Evolutionary conservation across 2,329 filamentous ascomycete genomes (phyloP).

Genomic region (Hypoxylon sp.): DNA sequence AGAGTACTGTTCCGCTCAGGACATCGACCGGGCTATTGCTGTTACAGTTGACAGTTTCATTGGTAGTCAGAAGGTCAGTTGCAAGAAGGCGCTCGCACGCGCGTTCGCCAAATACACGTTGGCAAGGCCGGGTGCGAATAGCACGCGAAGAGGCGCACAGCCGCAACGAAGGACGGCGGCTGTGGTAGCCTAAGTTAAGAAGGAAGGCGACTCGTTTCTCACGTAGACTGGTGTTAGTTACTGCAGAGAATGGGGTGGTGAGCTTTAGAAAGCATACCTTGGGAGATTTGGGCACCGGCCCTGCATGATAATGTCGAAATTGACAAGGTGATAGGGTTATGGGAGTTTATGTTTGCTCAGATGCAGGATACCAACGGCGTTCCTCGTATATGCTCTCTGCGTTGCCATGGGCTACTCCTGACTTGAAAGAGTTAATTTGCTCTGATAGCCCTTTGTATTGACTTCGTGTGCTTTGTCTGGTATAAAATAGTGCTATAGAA

Average conservation of each 20-base stretch:
- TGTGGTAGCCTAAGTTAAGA: slow-evolving; percentile 39
- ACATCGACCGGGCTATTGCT: slow-evolving; percentile 97
- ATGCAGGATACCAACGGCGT: background rate
- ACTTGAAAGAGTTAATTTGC: background rate
- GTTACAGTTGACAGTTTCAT: slow-evolving; percentile 98
- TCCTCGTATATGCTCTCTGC: background rate
- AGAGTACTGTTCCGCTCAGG: slow-evolving; percentile 89
- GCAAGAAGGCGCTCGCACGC: slow-evolving; percentile 93
- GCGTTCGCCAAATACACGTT: slow-evolving; percentile 96
- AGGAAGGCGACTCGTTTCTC: background rate
- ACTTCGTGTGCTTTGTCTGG: background rate
- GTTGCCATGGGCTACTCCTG: background rate
- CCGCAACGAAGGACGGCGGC: slow-evolving; percentile 46
- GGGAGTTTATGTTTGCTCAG: slow-evolving; percentile 5
- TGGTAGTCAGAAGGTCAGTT: slow-evolving; percentile 95
- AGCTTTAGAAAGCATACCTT: slow-evolving; percentile 7
- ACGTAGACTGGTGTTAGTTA: slow-evolving; percentile 8
- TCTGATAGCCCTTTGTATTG: background rate
- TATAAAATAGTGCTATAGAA: too few species aligned
- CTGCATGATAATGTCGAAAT: slow-evolving; percentile 28
- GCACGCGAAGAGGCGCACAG: slow-evolving; percentile 44
- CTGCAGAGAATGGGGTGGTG: slow-evolving; percentile 3
- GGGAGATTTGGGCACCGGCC: slow-evolving; percentile 8
- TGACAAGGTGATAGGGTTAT: slow-evolving; percentile 19
- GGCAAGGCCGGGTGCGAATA: slow-evolving; percentile 62